Evolutionary conservation across 371 early-diverging fungal genomes (phyloP), one percentile per base, ranked within the genome.

Genomic region (Mucor sp.): DNA sequence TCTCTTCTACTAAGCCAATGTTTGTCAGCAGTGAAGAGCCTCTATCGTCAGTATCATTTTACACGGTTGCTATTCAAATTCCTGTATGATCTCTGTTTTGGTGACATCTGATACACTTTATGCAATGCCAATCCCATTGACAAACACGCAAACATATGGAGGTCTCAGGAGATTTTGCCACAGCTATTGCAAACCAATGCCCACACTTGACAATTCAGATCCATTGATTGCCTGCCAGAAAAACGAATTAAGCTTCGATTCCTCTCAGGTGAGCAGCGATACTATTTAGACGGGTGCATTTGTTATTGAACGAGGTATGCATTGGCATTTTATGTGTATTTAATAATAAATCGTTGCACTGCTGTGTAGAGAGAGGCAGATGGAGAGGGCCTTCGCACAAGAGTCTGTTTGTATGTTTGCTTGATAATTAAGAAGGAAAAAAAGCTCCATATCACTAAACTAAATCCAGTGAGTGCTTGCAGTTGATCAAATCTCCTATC

Each of bases 271-370:
- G 53, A 53, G 27, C 11, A 53, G 15, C 53, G 27, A 27, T 53
- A 15, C 11, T 53, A 53, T 53, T 53, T 53, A 6, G 32, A 74
- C 66, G 75, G 78, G 63, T 74, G 80, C 69, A 79, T 77, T 79
- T 79, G 63, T 63, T 76, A 79, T 74, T 70, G 75, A 77, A 79
- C 80, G 80, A 79, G 77, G 60, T 66, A 79, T 79, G 66, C 58
- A 58, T 48, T 58, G 44, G 66, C 48, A 48, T 59, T 66, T 57
- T 32, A 28, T 6, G 27, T 6, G 27, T 53, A 17, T 58, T 6
- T 57, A 43, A 43, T 23, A 9, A 21, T 19, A 17, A 27, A n/a
- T 28, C 9, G 15, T 21, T 19, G 11, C 15, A 15, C 12, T 33
- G 17, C 44, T 12, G 23, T 19, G 23, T 7, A 44, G 25, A 4